Evolutionary conservation across 2,329 filamentous ascomycete genomes (phyloP), one percentile per base, ranked within the genome.

Genomic region (Aspergillus sp.): DNA sequence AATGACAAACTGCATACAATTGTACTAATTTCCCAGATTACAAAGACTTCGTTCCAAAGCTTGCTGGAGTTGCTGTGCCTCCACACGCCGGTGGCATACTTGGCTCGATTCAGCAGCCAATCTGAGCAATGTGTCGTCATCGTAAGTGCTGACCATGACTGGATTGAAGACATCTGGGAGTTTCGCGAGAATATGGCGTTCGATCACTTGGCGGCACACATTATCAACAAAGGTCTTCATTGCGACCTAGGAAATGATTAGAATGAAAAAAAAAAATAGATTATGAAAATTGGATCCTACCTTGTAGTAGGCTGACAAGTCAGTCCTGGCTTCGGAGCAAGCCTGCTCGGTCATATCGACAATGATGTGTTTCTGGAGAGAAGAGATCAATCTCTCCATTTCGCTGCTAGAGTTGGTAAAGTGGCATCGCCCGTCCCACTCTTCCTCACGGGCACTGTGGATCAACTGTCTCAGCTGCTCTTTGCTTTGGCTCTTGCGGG

Each of bases 151-250:
- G 31, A 48, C 42, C 13, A 31, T 28, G 19, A 39, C 26, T 2
- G 42, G 42, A 12, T 39, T 32, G 19, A 48, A 45, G 12, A 40
- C 43, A 37, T 37, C 35, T 8, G 42, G 7, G 2, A 54, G 31
- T n/a, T 47, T 47, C 11, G 33, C 35, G 5, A 55, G 32, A 38
- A 57, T 46, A 41, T 57, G 53, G 26, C 52, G 33, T 31, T 58
- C 56, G 34, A 60, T 46, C 5, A 60, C 56, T 35, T 60, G 56
- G 3, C 53, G 47, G 31, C 52, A 54, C 11, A 59, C 47, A 46
- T 58, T 59, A 34, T 60, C 56, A 8, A 60, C 56, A 37, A 58
- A 60, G 0, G 51, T 54, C 40, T 58, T 59, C 43, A 47, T 47
- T 2, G 52, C 50, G 48, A 58, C 52, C 56, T 59, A 41, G n/a